Base-by-base conservation (phyloP, 2,329 filamentous ascomycete genomes). In the Paramyrothecium roridum region DNA sequence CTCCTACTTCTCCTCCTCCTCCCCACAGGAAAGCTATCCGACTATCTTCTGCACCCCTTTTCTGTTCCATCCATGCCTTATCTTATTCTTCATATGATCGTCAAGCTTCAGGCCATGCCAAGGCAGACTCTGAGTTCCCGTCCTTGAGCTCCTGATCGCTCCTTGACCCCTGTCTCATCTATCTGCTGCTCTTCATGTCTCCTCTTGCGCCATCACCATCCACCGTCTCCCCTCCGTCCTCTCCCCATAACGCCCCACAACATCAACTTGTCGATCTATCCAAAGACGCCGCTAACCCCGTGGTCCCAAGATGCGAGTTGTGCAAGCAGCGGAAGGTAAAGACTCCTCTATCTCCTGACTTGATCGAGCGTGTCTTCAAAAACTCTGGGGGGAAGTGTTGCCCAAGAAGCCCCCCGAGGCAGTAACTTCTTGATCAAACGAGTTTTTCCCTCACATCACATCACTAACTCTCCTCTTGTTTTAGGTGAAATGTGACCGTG, bases 281-380 rank as follows among this genome's bases (percentile, higher is more conserved):
- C 23, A 62, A 62, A 33, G 53, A 54, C 52, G 62, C 67, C 61
- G 64, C 77, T 78, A 71, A 79, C 64, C 57, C 59, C 53, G 34
- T 56, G 12, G 60, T 70, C 49, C 65, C 67, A 71, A 88, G 85
- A 65, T 88, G 90, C 67, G 90, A 93, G 73, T 80, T 89, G 52
- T 91, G 89, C 76, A 92, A 93, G 73, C 86, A 89, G 70, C 79
- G 90, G 75, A 93, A 93, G 79, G 89, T 91, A 73, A 54, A 70
- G 65, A 43, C 22, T 49, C 48, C 48, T 54, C 48, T 10, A 30
- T 10, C 10, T 30, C 26, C 10, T 30, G 10, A 30, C 26, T 30
- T 47, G 30, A 37, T 21, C 21, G 10, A 33, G 37, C n/a, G n/a
- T 16, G 12, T 13, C n/a, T 19, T 7, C 16, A 12, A 10, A 30